These are phyloP conservation scores for Malus domestica DNA, from an alignment of 306 rosid species.

Conservation along the genomic window ASM211411v1 NC_041789.1:16191501-16192000, in stretches of 20 bases:
- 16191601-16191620: neutral
- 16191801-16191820: neutral
- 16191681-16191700: neutral
- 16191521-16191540: neutral
- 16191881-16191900: constrained; percentile 78
- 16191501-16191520: neutral
- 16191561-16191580: neutral
- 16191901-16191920: constrained; percentile 85
- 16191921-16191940: constrained; percentile 88
- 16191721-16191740: neutral
- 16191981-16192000: constrained; percentile 69
- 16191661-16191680: neutral
- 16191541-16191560: neutral
- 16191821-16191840: neutral
- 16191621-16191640: neutral
- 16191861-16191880: constrained; percentile 92
- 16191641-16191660: neutral
- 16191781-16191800: neutral
- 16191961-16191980: constrained; percentile 85
- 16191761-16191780: neutral
- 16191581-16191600: neutral
- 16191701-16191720: neutral
- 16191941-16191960: constrained; percentile 78
- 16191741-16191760: neutral
- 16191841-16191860: constrained; percentile 35